Evolutionary conservation across 371 early-diverging fungal species (phyloP), one percentile per base, ranked within the genome.

Genomic region (Phascolomyces articulosus): DNA sequence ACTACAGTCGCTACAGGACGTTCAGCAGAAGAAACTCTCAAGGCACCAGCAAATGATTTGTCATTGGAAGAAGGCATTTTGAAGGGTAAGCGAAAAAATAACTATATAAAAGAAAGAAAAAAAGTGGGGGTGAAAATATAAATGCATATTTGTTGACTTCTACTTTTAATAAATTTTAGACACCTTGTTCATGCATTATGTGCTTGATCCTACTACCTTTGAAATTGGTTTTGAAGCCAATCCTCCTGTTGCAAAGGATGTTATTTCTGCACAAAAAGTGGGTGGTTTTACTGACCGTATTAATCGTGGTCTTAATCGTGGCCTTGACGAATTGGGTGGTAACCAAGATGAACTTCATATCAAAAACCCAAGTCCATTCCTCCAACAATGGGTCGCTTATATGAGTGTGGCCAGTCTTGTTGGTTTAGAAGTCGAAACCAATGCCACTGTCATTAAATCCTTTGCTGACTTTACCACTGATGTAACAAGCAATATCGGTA

Each of bases 401-500:
- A 79, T 79, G 69, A 76, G 79, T 62, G 74, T 76, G 8, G 72
- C 70, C 27, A 53, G 70, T 34, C 62, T 79, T 4, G n/a, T 76
- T 11, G 79, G 79, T 28, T 26, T 60, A 23, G 76, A 79, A 51
- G 60, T 72, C 6, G 70, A 53, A 10, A 60, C 38, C 13, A 69
- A 79, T 40, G 56, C 38, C 0, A 47, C 57, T 8, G 74, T 79
- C 1, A 72, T 79, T 44, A 27, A 68, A 11, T 70, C 77, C n/a
- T 77, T 79, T 66, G 73, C 77, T 20, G 66, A 68, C 10, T 77
- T 79, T 34, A 79, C 79, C 0, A 62, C 59, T 2, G 77, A 79
- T 67, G 62, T 79, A 3, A 74, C 72, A 2, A 41, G 48, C 40
- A 77, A 74, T 29, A 21, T 77, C 9, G 58, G 57, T 13, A 29